Evolutionary conservation across 139 green algal species (phyloP), one percentile per base, ranked within the genome.

Genomic region (Microglena sp.): DNA sequence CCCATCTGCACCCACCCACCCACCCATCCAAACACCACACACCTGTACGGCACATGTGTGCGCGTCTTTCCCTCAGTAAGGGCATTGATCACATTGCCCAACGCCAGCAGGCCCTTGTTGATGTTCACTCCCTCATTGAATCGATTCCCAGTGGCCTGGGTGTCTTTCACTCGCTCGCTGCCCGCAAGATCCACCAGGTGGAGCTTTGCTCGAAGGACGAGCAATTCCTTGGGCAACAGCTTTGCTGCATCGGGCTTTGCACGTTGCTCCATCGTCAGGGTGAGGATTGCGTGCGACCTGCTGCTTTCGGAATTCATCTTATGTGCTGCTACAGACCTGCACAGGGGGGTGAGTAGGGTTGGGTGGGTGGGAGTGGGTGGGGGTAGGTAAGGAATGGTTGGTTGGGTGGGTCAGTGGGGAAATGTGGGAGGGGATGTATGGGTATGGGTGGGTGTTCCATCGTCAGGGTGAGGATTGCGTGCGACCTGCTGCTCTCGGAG

Each of bases 11-110:
- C n/a, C n/a, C n/a, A n/a, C n/a, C n/a, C n/a, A n/a, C n/a, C n/a
- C n/a, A n/a, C n/a, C n/a, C n/a, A n/a, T n/a, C n/a, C n/a, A n/a
- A n/a, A n/a, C n/a, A n/a, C n/a, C n/a, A n/a, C n/a, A n/a, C n/a
- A n/a, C n/a, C n/a, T n/a, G n/a, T 69, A 80, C 2, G 73, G 73
- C 7, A 80, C 57, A 58, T 80, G 68, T 5, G 4, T 32, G 6
- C 45, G 45, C 15, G 5, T 44, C 8, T 15, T 28, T n/a, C 72
- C 36, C 30, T 75, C 79, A 3, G 79, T 77, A 3, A 93, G 76
- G 6, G 86, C 74, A 40, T 78, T 87, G 71, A 93, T 93, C 5
- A 90, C 83, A 30, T 84, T 83, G 50, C 86, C 85, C 28, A 93
- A 74, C 45, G 77, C 86, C 26, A 92, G 75, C 29, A 81, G 65